Conservation (phyloP, 2,329 filamentous ascomycete genomes). For the Talaromyces sp. region DNA sequence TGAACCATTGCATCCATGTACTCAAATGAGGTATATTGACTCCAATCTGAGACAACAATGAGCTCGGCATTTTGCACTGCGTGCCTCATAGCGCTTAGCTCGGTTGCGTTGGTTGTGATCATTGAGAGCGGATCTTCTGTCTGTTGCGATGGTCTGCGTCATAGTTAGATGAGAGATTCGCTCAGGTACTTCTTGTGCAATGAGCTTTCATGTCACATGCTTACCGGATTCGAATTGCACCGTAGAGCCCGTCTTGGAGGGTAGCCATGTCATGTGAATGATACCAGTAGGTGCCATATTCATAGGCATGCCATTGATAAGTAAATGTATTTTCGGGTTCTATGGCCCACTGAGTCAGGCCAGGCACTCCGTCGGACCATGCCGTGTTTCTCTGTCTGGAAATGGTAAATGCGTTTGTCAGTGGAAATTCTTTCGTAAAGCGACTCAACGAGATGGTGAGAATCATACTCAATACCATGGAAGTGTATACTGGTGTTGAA, state of each 20-base stretch:
- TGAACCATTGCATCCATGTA: slow-evolving; percentile 18
- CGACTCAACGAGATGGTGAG: not conserved
- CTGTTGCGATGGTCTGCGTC: slow-evolving; percentile 21
- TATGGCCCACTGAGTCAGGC: slow-evolving; percentile 54
- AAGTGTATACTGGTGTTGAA: slow-evolving; percentile 24
- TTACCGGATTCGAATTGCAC: slow-evolving; percentile 50
- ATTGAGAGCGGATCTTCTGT: slow-evolving; percentile 28
- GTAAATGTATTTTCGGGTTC: slow-evolving; percentile 47
- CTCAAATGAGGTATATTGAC: slow-evolving; percentile 51
- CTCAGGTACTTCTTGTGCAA: not conserved
- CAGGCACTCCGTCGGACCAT: slow-evolving; percentile 61
- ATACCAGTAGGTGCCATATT: slow-evolving; percentile 61
- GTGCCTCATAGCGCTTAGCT: slow-evolving; percentile 43
- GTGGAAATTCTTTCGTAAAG: not conserved
- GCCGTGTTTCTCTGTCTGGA: slow-evolving; percentile 49
- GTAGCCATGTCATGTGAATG: slow-evolving; percentile 57
- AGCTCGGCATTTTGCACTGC: slow-evolving; percentile 50
- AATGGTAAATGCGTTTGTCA: not conserved
- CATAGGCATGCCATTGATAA: slow-evolving; percentile 55
- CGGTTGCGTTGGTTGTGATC: slow-evolving; percentile 30
- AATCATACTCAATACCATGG: slow-evolving; percentile 23
- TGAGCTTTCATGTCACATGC: not conserved
- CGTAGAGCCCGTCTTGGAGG: slow-evolving; percentile 59
- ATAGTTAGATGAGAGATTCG: not conserved
- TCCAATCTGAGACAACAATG: slow-evolving; percentile 56